Percentiles rank a stretch among this genome's conserved stretches.
Conservation (phyloP, 805 yeast genomes). For the Candida nanaspora region DNA sequence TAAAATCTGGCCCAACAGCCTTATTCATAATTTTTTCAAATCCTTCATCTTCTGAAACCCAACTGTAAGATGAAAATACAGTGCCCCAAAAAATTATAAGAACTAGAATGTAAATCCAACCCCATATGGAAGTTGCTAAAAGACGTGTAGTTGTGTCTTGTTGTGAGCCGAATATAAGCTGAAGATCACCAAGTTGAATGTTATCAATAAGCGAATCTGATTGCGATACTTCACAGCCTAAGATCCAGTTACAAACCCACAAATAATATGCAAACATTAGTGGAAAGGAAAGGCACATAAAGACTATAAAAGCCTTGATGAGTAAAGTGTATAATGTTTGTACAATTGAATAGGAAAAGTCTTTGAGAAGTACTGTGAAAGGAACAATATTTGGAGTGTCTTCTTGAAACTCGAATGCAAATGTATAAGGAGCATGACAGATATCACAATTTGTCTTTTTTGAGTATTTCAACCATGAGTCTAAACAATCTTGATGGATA, state of each 20-base stretch:
- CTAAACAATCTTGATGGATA: slow-evolving; percentile 86
- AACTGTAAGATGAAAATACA: slow-evolving; percentile 55
- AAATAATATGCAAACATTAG: background rate
- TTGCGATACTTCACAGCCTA: background rate
- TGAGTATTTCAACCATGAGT: slow-evolving; percentile 79
- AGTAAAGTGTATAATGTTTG: background rate
- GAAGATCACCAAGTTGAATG: no score
- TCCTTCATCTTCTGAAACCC: slow-evolving; percentile 67
- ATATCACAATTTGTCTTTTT: slow-evolving; percentile 74
- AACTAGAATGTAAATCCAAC: slow-evolving; percentile 24
- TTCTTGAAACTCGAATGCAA: slow-evolving; percentile 30
- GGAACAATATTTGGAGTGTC: slow-evolving; percentile 53
- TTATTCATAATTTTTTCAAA: slow-evolving; percentile 49
- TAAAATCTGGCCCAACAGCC: slow-evolving; percentile 42
- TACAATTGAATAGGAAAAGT: background rate
- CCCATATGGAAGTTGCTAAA: background rate
- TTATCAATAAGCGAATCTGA: no score
- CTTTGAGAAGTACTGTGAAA: slow-evolving; percentile 31
- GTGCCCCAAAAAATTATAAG: slow-evolving; percentile 36
- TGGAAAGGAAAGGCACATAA: background rate
- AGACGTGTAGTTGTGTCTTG: background rate
- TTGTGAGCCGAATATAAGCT: background rate
- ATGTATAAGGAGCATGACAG: slow-evolving; percentile 69
- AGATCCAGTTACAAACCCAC: background rate
- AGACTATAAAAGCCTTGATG: background rate